Conservation (phyloP, 192 early-diverging fungal genomes). For the Entomortierella chlamydospora region DNA sequence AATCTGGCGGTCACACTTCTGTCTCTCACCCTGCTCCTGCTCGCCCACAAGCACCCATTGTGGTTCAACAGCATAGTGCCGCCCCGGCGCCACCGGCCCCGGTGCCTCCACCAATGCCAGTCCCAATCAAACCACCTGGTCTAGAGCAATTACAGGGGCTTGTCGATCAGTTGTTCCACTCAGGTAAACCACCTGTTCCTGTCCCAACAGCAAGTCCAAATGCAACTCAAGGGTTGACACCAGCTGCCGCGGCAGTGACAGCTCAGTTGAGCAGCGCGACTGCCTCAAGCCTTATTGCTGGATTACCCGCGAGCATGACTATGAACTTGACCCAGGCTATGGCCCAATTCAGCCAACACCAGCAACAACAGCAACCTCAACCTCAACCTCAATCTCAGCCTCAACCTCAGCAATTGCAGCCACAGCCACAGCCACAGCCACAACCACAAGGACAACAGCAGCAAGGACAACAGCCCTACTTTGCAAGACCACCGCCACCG, state of each 20-base stretch:
- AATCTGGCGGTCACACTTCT: neutral
- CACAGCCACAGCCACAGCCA: conserved; percentile 1
- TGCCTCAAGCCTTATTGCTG: conserved; percentile 22
- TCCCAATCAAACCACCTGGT: conserved; percentile 15
- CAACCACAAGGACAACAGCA: neutral
- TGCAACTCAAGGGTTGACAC: conserved; percentile 12
- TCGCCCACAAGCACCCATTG: neutral
- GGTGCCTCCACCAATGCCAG: neutral
- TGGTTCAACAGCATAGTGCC: neutral
- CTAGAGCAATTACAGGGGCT: conserved; percentile 43
- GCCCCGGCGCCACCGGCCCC: neutral
- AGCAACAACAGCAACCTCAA: conserved; percentile 16
- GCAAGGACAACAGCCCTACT: neutral
- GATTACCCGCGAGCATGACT: conserved; percentile 21
- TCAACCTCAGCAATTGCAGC: conserved; percentile 7
- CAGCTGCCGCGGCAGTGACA: conserved; percentile 36
- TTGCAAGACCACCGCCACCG: conserved; percentile 6
- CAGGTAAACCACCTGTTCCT: conserved; percentile 1
- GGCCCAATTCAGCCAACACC: conserved; percentile 30
- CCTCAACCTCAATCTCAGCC: neutral
- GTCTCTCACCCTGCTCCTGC: neutral
- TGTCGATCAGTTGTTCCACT: conserved; percentile 43
- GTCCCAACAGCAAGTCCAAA: neutral
- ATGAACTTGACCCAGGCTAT: conserved; percentile 33
- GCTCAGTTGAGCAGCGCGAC: conserved; percentile 20